Evolutionary conservation across 2,329 filamentous ascomycete species (phyloP).

Genomic region (Diaporthe aspalathi): DNA sequence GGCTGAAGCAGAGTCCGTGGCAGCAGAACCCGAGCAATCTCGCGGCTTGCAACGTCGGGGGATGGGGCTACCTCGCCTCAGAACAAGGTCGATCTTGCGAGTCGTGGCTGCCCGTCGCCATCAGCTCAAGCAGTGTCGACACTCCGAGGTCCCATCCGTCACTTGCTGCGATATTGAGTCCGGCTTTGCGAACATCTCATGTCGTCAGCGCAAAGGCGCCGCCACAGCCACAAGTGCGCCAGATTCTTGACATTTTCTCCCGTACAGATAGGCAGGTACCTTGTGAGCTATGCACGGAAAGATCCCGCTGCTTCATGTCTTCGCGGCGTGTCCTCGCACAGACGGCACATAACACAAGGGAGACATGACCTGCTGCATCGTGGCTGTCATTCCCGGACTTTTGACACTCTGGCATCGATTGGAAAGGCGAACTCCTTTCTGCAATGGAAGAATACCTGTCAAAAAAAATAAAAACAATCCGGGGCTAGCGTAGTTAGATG

Average conservation of each 20-base stretch:
- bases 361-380: background rate
- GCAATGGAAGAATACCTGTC: background rate
- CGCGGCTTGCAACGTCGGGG: background rate
- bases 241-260: background rate
- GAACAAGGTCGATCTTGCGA: background rate
- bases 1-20: background rate
- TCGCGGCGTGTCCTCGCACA: background rate
- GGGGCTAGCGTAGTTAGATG: background rate
- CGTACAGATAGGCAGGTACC: background rate
- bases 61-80: background rate
- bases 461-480: background rate
- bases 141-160: background rate
- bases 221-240: conserved; percentile 3
- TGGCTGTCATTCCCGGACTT: background rate
- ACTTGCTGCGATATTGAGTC: background rate
- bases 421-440: background rate
- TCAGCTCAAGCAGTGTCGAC: background rate
- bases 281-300: background rate
- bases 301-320: background rate
- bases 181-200: conserved; percentile 5
- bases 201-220: conserved; percentile 10
- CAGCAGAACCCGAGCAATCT: background rate
- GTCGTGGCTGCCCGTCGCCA: background rate
- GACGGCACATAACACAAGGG: no score
- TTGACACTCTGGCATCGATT: background rate